A percentile compares a stretch with the other conserved stretches of the same genome.
These are phyloP conservation scores for Penicillium polonicum DNA, from an alignment of 2,329 filamentous ascomycete species.

Conservation along the genomic window DNA sequence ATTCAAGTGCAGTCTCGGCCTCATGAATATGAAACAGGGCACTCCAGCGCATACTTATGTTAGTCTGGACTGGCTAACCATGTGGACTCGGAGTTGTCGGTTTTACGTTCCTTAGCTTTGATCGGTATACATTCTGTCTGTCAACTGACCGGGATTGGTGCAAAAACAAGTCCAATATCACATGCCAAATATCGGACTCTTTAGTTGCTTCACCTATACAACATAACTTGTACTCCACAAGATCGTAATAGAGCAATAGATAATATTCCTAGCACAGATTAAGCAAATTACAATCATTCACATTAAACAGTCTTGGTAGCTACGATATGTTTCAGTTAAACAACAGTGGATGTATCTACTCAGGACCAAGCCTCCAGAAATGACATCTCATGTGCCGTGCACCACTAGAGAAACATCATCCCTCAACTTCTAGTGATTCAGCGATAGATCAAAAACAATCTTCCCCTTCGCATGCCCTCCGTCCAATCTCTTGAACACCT, in stretches of 20 bases:
- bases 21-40: no score
- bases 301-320: background rate
- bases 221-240: no score
- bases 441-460: constrained; percentile 38
- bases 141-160: no score
- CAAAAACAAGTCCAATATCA: background rate
- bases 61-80: no score
- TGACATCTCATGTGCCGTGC: background rate
- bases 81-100: no score
- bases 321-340: background rate
- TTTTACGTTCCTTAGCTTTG: no score
- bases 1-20: no score
- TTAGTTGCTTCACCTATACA: background rate
- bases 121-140: no score
- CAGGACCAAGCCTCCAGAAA: background rate
- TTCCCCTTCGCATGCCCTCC: constrained; percentile 46
- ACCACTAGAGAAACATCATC: background rate
- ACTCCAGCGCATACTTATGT: no score
- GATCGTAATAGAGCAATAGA: background rate
- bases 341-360: background rate
- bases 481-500: constrained; percentile 42
- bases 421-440: background rate
- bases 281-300: background rate
- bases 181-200: background rate
- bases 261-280: background rate